Evolutionary conservation across 2,329 filamentous ascomycete genomes (phyloP).

Genomic region (Cercospora zeae-maydis): DNA sequence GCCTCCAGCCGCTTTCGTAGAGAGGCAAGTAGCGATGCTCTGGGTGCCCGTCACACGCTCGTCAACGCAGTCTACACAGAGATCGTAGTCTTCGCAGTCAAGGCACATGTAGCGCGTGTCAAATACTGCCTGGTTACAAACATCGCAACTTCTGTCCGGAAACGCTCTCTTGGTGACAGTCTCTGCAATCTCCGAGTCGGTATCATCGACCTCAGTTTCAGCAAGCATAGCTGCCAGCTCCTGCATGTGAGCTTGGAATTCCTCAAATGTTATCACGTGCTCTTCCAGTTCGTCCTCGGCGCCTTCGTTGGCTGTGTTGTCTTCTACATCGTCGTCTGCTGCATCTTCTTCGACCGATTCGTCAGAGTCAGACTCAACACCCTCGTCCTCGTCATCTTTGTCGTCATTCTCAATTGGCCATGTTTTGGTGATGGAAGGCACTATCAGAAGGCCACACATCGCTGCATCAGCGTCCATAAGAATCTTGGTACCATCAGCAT

Average conservation of each 20-base stretch:
- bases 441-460: background rate
- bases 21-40: background rate
- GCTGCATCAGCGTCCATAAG: background rate
- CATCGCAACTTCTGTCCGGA: background rate
- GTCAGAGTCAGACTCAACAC: background rate
- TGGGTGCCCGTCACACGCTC: background rate
- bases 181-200: background rate
- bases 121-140: background rate
- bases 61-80: slow-evolving; percentile 3
- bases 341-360: background rate
- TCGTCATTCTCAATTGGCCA: slow-evolving; percentile 1
- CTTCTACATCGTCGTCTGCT: background rate
- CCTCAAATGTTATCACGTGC: background rate
- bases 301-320: background rate
- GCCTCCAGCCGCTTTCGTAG: background rate
- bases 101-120: slow-evolving; percentile 4
- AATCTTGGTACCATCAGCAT: background rate
- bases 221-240: background rate
- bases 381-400: background rate
- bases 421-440: background rate
- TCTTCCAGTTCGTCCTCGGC: background rate
- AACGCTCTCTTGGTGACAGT: background rate
- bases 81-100: slow-evolving; percentile 8
- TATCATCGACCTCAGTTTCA: background rate
- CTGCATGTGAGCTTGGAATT: background rate